Conservation (phyloP, 2,329 filamentous ascomycete species). For the Sporothrix pseudoabietina region DNA sequence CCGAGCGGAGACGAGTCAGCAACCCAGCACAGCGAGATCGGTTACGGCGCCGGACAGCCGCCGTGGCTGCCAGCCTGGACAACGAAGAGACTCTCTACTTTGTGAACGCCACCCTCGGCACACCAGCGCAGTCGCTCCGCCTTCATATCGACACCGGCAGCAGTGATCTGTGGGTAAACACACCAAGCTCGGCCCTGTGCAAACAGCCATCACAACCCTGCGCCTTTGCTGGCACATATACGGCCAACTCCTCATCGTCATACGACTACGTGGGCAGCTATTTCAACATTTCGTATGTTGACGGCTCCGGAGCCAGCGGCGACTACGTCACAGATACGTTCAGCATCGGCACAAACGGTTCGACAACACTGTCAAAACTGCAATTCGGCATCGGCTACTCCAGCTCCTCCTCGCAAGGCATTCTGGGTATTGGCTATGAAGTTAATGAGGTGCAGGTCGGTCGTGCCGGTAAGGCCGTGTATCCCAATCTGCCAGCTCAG, state of each 20-base stretch:
- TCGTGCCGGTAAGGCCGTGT: constrained; percentile 55
- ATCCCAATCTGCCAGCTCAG: constrained; percentile 69
- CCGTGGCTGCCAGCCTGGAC: constrained; percentile 52
- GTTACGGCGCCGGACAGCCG: constrained; percentile 49
- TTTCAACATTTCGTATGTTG: constrained; percentile 88
- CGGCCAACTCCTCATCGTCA: constrained; percentile 71
- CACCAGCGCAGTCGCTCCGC: constrained; percentile 58
- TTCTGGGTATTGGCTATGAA: constrained; percentile 82
- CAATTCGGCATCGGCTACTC: constrained; percentile 75
- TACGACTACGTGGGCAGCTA: constrained; percentile 71
- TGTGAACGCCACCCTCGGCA: constrained; percentile 64
- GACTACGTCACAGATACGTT: constrained; percentile 81
- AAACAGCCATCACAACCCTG: constrained; percentile 54
- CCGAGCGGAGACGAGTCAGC: constrained; percentile 45
- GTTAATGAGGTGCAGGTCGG: constrained; percentile 75
- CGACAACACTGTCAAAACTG: constrained; percentile 45
- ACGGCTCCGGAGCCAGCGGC: constrained; percentile 74
- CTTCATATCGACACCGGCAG: constrained; percentile 69
- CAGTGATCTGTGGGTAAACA: constrained; percentile 73
- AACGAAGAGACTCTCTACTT: constrained; percentile 67
- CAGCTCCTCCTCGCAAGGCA: constrained; percentile 65
- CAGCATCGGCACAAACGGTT: constrained; percentile 49
- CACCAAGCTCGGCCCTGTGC: constrained; percentile 63
- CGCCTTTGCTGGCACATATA: constrained; percentile 65
- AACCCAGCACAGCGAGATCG: constrained; percentile 51